Evolutionary conservation across 768 basidiomycete genomes (phyloP).

Genomic region (Hydnomerulius pinastri): DNA sequence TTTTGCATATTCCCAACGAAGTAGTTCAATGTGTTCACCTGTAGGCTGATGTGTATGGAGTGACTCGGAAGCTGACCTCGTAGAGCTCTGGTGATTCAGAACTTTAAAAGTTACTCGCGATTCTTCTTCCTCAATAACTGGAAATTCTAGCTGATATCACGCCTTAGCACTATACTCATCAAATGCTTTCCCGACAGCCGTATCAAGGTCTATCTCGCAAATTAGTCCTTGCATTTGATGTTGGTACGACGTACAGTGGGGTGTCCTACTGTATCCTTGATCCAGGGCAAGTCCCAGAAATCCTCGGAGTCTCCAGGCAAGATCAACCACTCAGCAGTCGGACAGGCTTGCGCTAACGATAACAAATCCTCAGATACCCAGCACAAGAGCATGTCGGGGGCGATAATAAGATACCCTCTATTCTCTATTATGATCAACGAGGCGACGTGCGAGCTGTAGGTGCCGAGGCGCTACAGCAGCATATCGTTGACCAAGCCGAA

Average conservation of each 20-base stretch:
- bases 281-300: conserved; percentile 34
- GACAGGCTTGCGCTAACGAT: neutral
- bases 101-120: neutral
- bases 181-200: conserved; percentile 29
- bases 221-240: conserved; percentile 45
- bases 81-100: neutral
- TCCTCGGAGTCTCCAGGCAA: conserved; percentile 30
- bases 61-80: neutral
- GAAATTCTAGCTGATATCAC: too few relatives aligned
- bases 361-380: conserved; percentile 39
- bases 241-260: conserved; percentile 47
- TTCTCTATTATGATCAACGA: conserved; percentile 47
- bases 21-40: neutral
- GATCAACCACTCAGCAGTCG: neutral
- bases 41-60: neutral
- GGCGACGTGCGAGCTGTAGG: conserved; percentile 44
- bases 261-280: conserved; percentile 39
- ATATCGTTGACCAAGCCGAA: conserved; percentile 38
- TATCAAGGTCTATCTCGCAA: conserved; percentile 43
- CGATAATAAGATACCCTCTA: conserved; percentile 50
- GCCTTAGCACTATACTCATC: neutral
- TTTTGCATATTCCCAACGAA: neutral
- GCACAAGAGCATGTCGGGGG: conserved; percentile 47
- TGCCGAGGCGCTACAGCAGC: conserved; percentile 40
- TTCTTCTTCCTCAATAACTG: neutral